These are phyloP conservation scores for Scheffersomyces parashehatae DNA, from an alignment of 1,139 yeast genomes.

Conservation along the genomic window DNA sequence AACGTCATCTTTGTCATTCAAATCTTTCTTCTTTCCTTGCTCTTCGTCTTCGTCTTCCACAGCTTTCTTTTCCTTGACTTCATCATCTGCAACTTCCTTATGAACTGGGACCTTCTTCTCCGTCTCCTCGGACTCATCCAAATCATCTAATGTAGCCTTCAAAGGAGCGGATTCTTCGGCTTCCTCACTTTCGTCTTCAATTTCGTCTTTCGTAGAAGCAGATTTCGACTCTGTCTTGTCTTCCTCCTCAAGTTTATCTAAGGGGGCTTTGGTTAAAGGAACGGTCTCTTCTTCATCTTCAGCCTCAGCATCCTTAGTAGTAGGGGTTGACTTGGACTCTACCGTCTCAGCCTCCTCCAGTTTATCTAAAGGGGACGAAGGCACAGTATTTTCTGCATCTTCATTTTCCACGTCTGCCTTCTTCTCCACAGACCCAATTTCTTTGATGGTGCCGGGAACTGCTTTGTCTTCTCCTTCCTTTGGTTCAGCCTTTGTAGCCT, in stretches of 20 bases:
- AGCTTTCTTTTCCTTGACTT: conserved; percentile 1
- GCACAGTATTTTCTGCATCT: neutral
- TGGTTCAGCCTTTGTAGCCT: neutral
- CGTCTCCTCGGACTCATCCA: conserved; percentile 4
- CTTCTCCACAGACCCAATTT: neutral
- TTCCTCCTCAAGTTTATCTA: neutral
- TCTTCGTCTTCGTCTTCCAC: conserved; percentile 5
- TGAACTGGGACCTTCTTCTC: neutral
- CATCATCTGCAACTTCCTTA: neutral
- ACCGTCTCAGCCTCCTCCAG: too few relatives aligned
- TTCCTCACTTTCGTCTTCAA: conserved; percentile 3
- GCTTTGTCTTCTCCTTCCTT: neutral
- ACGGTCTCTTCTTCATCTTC: neutral
- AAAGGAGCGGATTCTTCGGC: neutral
- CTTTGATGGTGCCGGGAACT: neutral
- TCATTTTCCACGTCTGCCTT: conserved; percentile 1
- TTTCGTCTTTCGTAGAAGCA: conserved; percentile 8
- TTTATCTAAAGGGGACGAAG: too few relatives aligned
- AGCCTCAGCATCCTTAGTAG: neutral
- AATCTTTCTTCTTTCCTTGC: conserved; percentile 2
- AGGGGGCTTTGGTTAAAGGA: too few relatives aligned
- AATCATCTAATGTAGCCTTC: conserved; percentile 1
- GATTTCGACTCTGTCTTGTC: conserved; percentile 6
- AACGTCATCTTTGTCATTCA: conserved; percentile 5
- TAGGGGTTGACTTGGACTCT: neutral